Base-by-base conservation (phyloP, 129 eudicot species). In the Calendula officinalis region DNA sequence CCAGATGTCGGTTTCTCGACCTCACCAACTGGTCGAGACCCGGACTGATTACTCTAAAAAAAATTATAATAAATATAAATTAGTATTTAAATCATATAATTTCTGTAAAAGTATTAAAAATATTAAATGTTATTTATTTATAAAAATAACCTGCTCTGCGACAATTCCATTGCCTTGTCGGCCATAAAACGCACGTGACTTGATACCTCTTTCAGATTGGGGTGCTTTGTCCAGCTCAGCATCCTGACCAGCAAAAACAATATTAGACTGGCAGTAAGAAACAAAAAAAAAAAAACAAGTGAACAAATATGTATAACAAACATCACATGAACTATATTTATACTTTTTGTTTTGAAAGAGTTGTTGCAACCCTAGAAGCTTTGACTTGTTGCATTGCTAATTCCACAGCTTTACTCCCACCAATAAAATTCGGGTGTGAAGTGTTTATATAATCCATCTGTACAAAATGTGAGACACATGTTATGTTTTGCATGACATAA, bases 381-480 rank as follows among this genome's bases (percentile, higher is more conserved):
- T 81, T 94, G 53, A 81, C 74, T 66, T 81, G 91, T 61, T 85
- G 87, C 43, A 75, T 51, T 48, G 97, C 95, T 17, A 58, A 14
- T 80, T 94, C 97, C 27, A 94, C 86, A 7, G 99, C 99, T 77
- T 86, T 88, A 56, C 95, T 86, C 48, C 99, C 99, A 70, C 99
- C 99, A 83, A 94, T 61, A 61, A 94, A 94, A 80, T 83, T 83
- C 14, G 95, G 96, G 68, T 94, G 96, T 6, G 99, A 94, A 57
- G 99, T 94, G 81, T 94, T 94, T 72, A 94, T 94, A 59, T 88
- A 94, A 77, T 94, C 99, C 97, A 94, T 88, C 99, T 94, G 64
- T 45, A 65, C 22, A 56, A 37, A 64, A 13, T 13, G 5, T 10
- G 5, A n/a, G 7, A 53, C 58, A 36, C 2, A 14, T 2, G 50